Conservation (phyloP, 2,329 filamentous ascomycete species). For the Periconia sp. region DNA sequence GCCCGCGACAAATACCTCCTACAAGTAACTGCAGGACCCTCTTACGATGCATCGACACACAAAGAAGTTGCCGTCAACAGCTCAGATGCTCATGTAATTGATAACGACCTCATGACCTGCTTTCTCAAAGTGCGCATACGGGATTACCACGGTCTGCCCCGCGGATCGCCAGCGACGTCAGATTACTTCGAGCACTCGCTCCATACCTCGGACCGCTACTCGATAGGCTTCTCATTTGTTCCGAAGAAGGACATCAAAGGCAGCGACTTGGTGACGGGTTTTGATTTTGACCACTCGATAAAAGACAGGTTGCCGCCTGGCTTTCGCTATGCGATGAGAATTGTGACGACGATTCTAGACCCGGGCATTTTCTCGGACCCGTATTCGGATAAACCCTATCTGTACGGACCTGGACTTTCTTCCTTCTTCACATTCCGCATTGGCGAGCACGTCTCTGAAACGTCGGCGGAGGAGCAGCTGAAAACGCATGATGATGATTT, state of each 20-base stretch:
- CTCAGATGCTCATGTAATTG: constrained; percentile 26
- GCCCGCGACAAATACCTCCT: constrained; percentile 46
- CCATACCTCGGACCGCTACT: constrained; percentile 43
- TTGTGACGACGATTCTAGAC: constrained; percentile 44
- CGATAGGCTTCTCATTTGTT: constrained; percentile 45
- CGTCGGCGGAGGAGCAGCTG: constrained; percentile 30
- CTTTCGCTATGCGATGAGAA: constrained; percentile 43
- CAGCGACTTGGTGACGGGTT: constrained; percentile 40
- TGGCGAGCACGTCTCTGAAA: constrained; percentile 28
- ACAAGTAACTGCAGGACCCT: constrained; percentile 44
- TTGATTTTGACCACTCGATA: constrained; percentile 45
- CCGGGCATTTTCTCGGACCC: constrained; percentile 45
- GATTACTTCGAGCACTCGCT: constrained; percentile 40
- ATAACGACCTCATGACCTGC: constrained; percentile 36
- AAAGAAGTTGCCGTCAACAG: constrained; percentile 40
- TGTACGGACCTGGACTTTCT: constrained; percentile 45
- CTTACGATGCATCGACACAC: constrained; percentile 40
- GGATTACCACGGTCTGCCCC: constrained; percentile 45
- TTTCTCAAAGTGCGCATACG: constrained; percentile 43
- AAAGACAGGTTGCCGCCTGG: constrained; percentile 45
- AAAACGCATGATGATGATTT: constrained; percentile 23
- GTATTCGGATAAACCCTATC: constrained; percentile 44
- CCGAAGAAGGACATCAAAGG: constrained; percentile 39
- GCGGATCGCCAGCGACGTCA: constrained; percentile 28
- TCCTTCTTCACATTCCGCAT: constrained; percentile 42